phyloP scores from a whole-genome alignment of 164 flowering plant species.

The Nymphaea thermarum region DNA sequence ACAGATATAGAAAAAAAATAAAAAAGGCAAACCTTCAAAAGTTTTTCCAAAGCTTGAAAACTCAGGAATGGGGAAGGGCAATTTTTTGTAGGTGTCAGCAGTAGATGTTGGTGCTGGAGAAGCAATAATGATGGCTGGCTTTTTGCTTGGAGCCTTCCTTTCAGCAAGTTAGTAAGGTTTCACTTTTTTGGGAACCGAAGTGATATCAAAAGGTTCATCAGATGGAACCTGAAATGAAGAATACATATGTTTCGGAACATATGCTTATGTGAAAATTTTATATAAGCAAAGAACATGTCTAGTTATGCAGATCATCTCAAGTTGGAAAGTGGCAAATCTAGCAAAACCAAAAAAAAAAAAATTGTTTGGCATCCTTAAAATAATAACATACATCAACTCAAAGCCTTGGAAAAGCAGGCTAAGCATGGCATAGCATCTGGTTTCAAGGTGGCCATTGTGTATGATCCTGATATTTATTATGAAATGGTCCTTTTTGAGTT shows the following conservation, averaged over 20 bases:
- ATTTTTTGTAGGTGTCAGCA: slow-evolving; percentile 82
- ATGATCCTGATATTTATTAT: no score
- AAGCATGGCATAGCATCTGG: no score
- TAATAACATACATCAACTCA: no score
- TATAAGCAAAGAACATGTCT: no score
- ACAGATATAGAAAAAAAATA: no score
- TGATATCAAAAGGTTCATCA: slow-evolving; percentile 70
- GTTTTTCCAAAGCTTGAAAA: slow-evolving; percentile 73
- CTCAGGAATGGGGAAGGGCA: slow-evolving; percentile 74
- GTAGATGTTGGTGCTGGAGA: slow-evolving; percentile 48
- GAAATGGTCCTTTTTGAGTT: no score
- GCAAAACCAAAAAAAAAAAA: no score
- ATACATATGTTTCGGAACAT: not conserved
- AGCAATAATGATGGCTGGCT: slow-evolving; percentile 79
- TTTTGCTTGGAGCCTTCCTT: slow-evolving; percentile 89
- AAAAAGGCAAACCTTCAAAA: slow-evolving; percentile 63
- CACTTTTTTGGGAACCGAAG: no score
- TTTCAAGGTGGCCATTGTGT: no score
- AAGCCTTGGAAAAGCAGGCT: no score
- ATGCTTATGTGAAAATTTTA: not conserved
- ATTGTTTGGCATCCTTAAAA: not conserved
- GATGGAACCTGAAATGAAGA: slow-evolving; percentile 51
- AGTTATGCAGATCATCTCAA: no score
- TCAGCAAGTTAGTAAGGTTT: slow-evolving; percentile 83
- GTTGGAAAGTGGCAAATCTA: no score